Evolutionary conservation across 2,329 filamentous ascomycete species (phyloP), one percentile per base, ranked within the genome.

Genomic region (Didymella glomerata): DNA sequence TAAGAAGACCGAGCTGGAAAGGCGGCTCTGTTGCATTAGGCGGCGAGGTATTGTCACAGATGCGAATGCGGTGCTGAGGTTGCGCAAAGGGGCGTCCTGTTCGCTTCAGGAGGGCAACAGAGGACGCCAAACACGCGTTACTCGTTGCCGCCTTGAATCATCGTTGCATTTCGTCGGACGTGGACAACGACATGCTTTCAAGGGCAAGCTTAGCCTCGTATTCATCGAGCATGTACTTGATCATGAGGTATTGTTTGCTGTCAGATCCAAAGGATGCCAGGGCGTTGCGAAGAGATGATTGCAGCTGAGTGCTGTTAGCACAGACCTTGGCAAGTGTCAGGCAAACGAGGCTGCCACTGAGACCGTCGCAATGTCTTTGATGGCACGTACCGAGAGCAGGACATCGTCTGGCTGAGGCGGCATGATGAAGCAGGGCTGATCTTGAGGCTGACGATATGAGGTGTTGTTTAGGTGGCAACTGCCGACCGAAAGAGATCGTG

Each of bases 261-360:
- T 61, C 13, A 1, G 66, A 53, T 6, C 75, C 74, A 53, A 77
- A 76, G 1, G 75, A 76, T 11, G 71, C 53, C 7, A 70, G 66
- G 10, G 71, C 66, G 36, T 77, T 77, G 56, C 73, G 75, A 22
- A 77, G 67, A 7, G 73, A 76, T 5, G 70, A 68, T 48, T 76
- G 65, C 8, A 77, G 68, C 75, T 77, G 41, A 36, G 13, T 20
- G 3, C 18, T 42, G 22, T 42, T 14, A 42, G 22, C 4, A 14
- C 18, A 13, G 13, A 10, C 20, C 18, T 34, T 34, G 32, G n/a
- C n/a, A 20, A 10, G 1, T 18, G n/a, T 18, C 5, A 18, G 36
- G 36, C 36, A 40, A 20, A 40, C 10, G 18, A 24, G 20, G 38
- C 38, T 9, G 38, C 38, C 10, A 40, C 4, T 24, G 5, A 20